Percentiles rank a stretch among this genome's conserved stretches.
These are phyloP conservation scores for Stenogyne calaminthoides DNA, from an alignment of 305 asterid species.

Conservation along the genomic window DNA sequence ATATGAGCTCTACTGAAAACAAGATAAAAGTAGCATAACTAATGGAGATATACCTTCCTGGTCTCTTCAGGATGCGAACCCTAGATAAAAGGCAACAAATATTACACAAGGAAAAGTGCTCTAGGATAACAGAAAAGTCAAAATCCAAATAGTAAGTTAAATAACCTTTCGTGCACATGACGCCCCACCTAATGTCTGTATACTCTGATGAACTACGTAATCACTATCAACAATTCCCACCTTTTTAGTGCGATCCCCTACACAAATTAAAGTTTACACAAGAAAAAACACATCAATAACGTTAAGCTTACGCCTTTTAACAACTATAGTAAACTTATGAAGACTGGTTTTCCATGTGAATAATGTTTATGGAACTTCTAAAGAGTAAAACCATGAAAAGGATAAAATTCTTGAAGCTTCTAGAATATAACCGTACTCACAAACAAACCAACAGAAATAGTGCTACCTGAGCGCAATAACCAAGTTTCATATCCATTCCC, in stretches of 20 bases:
- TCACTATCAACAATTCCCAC: constrained; percentile 93
- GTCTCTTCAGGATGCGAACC: constrained; percentile 41
- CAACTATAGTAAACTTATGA: not conserved
- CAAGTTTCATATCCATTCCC: constrained; percentile 98
- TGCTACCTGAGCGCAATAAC: constrained; percentile 87
- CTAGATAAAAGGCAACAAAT: constrained; percentile 33
- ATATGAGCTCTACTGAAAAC: not conserved
- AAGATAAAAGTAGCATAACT: not conserved
- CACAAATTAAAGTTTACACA: constrained; percentile 27
- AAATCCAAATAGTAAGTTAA: not conserved
- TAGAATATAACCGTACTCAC: not conserved
- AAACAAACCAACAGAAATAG: constrained; percentile 16
- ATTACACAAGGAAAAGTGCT: not conserved
- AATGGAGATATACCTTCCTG: constrained; percentile 46
- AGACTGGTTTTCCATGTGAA: constrained; percentile 14
- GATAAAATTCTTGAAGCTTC: constrained; percentile 8
- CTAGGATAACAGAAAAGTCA: not conserved
- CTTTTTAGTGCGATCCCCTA: constrained; percentile 80
- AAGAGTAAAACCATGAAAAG: not conserved
- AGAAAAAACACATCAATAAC: not conserved
- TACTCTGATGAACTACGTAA: constrained; percentile 88
- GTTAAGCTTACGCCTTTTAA: not conserved
- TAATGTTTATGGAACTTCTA: not conserved
- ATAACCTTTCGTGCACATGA: constrained; percentile 64
- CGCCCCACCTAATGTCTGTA: constrained; percentile 91